Conservation (phyloP, 2,329 filamentous ascomycete genomes). For the Fusarium denticulatum region DNA sequence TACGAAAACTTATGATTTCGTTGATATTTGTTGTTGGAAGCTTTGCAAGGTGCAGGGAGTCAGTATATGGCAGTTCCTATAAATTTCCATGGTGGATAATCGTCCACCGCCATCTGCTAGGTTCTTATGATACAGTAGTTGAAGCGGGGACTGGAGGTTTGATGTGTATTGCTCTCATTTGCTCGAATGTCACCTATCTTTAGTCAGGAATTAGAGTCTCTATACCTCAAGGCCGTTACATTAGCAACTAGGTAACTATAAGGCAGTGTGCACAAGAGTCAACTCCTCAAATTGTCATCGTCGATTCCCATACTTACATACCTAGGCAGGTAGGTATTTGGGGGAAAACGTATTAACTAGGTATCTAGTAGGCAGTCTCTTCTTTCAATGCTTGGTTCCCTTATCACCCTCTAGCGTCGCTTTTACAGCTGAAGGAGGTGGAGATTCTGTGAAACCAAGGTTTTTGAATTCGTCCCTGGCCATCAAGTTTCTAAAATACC, state of each 20-base stretch:
- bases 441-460: conserved; percentile 72
- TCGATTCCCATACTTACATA: conserved; percentile 42
- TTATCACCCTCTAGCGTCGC: conserved; percentile 49
- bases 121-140: conserved; percentile 19
- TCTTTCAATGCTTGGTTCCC: conserved; percentile 49
- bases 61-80: conserved; percentile 8
- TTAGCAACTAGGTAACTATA: neutral
- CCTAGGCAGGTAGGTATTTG: neutral
- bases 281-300: conserved; percentile 6
- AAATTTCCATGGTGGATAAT: conserved; percentile 21
- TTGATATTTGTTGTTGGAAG: neutral
- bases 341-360: neutral
- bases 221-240: neutral
- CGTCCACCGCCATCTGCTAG: conserved; percentile 21
- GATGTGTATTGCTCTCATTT: conserved; percentile 45
- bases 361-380: conserved; percentile 35
- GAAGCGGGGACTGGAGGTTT: conserved; percentile 34
- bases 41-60: neutral
- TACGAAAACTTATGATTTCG: conserved; percentile 18
- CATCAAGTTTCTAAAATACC: conserved; percentile 81
- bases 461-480: conserved; percentile 95
- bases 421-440: conserved; percentile 32
- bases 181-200: conserved; percentile 19
- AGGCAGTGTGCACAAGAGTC: neutral
- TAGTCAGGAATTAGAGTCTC: conserved; percentile 1